Evolutionary conservation across 2,329 filamentous ascomycete genomes (phyloP), one percentile per base, ranked within the genome.

Genomic region (Ophiostoma triangulosporum): DNA sequence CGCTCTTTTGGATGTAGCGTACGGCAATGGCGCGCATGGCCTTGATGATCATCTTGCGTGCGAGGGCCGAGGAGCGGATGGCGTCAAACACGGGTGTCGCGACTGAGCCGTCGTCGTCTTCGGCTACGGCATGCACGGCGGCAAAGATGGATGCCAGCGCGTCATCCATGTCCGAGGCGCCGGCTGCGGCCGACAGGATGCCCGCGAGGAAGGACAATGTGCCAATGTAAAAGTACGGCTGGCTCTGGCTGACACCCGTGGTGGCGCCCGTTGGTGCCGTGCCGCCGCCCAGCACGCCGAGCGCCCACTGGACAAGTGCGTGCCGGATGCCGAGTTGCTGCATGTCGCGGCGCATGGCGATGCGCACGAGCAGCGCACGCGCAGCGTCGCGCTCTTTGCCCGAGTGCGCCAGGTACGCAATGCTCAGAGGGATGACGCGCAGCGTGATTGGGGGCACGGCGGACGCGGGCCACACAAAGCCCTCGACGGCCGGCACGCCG

Each of bases 301-400:
- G 68, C 1, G 85, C 80, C 86, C 88, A 94, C 31, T 76, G 65
- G 2, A 88, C 75, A 9, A 95, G 71, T 2, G 76, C 73, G 46
- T 80, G 69, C 32, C 93, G 72, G 3, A 97, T 70, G 0, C 84
- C 81, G 9, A 90, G 69, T 50, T 78, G 72, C 66, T 91, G 86
- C 88, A 97, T 95, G 65, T 98, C 93, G 48, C 80, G 81, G 15
- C 93, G 80, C 64, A 90, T 81, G n/a, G 83, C 80, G 46, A 96
- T 73, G 46, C 89, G 79, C 17, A 95, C 86, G 7, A 98, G 73
- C 24, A 97, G 73, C 2, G 80, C 75, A 56, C 84, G 88, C n/a
- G 93, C 90, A 9, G 89, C 88, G 66, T 93, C 88, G 54, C 87
- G 80, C 64, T 96, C 91, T 62, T 95, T 96, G 0, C 90, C 88